phyloP scores from a whole-genome alignment of 1,284 basidiomycete genomes.

The Thecaphora frezii region DNA sequence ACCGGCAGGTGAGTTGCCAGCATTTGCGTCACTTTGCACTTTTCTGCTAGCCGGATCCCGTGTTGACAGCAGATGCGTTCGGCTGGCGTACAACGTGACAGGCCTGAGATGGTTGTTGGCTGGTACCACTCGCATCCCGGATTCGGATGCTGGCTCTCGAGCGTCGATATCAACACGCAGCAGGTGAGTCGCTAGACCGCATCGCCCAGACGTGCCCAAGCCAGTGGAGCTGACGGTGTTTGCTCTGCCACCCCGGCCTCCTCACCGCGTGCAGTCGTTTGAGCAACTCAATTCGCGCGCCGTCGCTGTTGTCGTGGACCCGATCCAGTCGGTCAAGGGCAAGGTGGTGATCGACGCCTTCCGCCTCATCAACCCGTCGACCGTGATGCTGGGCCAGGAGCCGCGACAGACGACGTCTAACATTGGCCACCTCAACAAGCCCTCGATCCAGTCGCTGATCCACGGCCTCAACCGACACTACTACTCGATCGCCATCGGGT shows the following conservation, averaged over 20 bases:
- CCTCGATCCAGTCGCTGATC: conserved; percentile 78
- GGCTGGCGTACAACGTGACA: conserved; percentile 60
- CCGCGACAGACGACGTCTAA: conserved; percentile 97
- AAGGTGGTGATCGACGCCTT: conserved; percentile 97
- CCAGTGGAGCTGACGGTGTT: no score
- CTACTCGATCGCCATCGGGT: conserved; percentile 58
- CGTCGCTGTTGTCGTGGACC: conserved; percentile 96
- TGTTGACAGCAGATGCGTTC: no score
- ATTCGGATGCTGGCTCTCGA: conserved; percentile 98
- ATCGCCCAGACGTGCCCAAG: background rate
- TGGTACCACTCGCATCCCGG: conserved; percentile 99
- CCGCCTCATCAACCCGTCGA: conserved; percentile 64
- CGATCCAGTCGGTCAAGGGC: conserved; percentile 93
- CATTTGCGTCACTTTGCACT: no score
- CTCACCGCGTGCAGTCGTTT: conserved; percentile 94
- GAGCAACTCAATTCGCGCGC: conserved; percentile 92
- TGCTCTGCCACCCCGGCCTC: no score
- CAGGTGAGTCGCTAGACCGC: conserved; percentile 66
- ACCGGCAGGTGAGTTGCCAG: conserved; percentile 76
- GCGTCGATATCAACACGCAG: conserved; percentile 96
- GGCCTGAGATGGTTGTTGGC: conserved; percentile 87
- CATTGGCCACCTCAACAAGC: conserved; percentile 97
- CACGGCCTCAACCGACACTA: conserved; percentile 59
- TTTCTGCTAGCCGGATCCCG: no score
- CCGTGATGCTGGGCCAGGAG: conserved; percentile 74